Percentiles rank a stretch among this genome's conserved stretches.
Evolutionary conservation across 2,329 filamentous ascomycete species (phyloP).

Genomic region (Chaetothyriales sp.): DNA sequence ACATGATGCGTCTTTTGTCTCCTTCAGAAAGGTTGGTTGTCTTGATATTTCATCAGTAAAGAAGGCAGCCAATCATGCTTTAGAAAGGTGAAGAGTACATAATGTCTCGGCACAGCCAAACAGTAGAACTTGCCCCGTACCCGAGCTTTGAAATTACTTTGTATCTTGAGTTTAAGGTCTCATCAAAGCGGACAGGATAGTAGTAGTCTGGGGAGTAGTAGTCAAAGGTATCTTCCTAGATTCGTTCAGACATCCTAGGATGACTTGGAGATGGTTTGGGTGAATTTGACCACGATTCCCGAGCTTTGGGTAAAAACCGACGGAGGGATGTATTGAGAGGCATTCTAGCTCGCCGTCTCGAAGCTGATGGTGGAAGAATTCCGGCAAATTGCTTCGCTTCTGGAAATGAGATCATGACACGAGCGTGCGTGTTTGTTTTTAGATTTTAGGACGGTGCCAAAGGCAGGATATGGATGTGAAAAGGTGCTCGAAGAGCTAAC

Average conservation of each 20-base stretch:
- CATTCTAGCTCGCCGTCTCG: neutral
- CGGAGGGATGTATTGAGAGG: neutral
- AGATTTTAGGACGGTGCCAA: too few relatives aligned
- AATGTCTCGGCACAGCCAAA: slow-evolving; percentile 30
- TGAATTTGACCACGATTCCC: too few relatives aligned
- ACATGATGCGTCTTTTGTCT: neutral
- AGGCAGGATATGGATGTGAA: too few relatives aligned
- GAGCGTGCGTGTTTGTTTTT: too few relatives aligned
- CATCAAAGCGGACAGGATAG: slow-evolving; percentile 30
- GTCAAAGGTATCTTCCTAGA: slow-evolving; percentile 8
- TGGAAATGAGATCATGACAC: neutral
- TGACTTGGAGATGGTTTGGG: neutral
- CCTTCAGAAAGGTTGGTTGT: slow-evolving; percentile 11
- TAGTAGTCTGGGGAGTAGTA: slow-evolving; percentile 13
- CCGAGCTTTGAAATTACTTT: slow-evolving; percentile 18
- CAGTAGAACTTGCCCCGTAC: slow-evolving; percentile 30
- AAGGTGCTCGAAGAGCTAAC: too few relatives aligned
- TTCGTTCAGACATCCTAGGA: neutral
- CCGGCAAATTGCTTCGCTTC: neutral
- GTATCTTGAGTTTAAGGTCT: slow-evolving; percentile 30
- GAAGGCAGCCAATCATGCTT: slow-evolving; percentile 13
- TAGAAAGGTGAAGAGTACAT: slow-evolving; percentile 22
- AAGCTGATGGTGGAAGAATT: neutral
- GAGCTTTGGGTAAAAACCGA: neutral
- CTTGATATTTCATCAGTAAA: neutral